Evolutionary conservation across 2,329 filamentous ascomycete genomes (phyloP).

Genomic region (Diplodia seriata): DNA sequence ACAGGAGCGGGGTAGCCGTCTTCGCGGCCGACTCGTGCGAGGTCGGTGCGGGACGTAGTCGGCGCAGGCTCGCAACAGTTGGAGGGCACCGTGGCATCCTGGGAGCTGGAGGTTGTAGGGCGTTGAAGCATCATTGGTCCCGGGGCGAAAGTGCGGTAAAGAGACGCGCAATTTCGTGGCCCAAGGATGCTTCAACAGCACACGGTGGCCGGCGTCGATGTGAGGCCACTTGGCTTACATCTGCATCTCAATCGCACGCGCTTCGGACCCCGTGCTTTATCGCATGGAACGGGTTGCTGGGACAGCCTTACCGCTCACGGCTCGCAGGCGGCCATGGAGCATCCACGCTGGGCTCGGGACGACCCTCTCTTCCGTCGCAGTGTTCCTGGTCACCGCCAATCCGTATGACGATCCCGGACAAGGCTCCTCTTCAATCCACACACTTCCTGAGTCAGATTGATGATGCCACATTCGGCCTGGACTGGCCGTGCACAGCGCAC

Average conservation of each 20-base stretch:
- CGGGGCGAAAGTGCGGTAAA: slow-evolving; percentile 15
- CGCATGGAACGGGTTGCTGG: slow-evolving; percentile 16
- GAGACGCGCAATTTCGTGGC: not conserved
- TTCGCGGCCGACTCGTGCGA: slow-evolving; percentile 5
- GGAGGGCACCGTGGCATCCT: slow-evolving; percentile 7
- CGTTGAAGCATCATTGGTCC: slow-evolving; percentile 9
- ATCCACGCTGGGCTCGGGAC: slow-evolving; percentile 28
- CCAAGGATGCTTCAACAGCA: not conserved
- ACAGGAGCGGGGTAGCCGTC: slow-evolving; percentile 21
- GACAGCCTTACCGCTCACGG: slow-evolving; percentile 22
- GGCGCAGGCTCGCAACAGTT: not conserved
- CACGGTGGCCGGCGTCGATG: not conserved
- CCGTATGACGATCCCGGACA: slow-evolving; percentile 12
- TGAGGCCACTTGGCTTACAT: not conserved
- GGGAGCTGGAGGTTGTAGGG: not conserved
- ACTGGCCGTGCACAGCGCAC: slow-evolving; percentile 16
- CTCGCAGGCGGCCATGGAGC: slow-evolving; percentile 11
- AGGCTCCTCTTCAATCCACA: slow-evolving; percentile 9
- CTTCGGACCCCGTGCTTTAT: slow-evolving; percentile 12
- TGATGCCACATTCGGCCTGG: slow-evolving; percentile 17
- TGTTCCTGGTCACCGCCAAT: slow-evolving; percentile 27
- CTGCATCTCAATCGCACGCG: not conserved
- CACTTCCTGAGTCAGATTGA: slow-evolving; percentile 4
- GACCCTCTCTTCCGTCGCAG: slow-evolving; percentile 28
- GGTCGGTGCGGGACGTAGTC: slow-evolving; percentile 15